Conservation (phyloP, 1,284 basidiomycete species). For the Leccinum proliferum region DNA sequence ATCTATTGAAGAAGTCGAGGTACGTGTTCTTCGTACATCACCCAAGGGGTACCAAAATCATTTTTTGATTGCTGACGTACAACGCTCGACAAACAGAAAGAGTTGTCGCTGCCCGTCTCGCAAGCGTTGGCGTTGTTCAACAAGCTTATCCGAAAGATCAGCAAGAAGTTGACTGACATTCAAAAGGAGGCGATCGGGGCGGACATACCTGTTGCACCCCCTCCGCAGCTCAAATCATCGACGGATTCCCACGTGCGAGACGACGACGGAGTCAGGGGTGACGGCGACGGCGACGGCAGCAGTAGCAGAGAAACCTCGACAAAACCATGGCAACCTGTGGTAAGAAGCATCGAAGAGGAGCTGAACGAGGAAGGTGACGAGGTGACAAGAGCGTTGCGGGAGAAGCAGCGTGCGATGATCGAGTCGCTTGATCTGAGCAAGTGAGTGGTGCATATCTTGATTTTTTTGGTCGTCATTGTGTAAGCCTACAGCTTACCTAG, state of each 20-base stretch:
- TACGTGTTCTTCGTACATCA: conserved; percentile 26
- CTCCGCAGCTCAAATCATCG: conserved; percentile 1
- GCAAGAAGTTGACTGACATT: conserved; percentile 74
- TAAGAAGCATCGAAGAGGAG: conserved; percentile 54
- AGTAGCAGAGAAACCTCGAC: conserved; percentile 11
- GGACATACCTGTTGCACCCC: conserved; percentile 38
- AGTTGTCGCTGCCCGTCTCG: conserved; percentile 80
- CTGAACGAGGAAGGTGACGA: conserved; percentile 68
- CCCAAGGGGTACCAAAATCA: not conserved
- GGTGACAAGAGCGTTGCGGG: conserved; percentile 43
- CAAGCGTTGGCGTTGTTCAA: conserved; percentile 91
- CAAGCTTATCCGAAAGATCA: conserved; percentile 87
- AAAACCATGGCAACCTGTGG: conserved; percentile 45
- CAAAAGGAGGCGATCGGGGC: conserved; percentile 74
- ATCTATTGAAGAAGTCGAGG: conserved; percentile 85
- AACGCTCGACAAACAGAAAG: conserved; percentile 39
- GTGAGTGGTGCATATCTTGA: conserved; percentile 45
- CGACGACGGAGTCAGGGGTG: conserved; percentile 1
- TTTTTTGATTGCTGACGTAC: conserved; percentile 9
- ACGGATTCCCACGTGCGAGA: conserved; percentile 7
- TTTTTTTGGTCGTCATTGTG: not conserved
- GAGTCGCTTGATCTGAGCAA: conserved; percentile 79
- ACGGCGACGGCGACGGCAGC: conserved; percentile 13
- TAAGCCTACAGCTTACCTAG: no score
- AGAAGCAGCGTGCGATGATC: conserved; percentile 81